A percentile compares a stretch with the other conserved stretches of the same genome.
phyloP scores from a whole-genome alignment of 106 monocot species.

The Triglochin maritima region DNA sequence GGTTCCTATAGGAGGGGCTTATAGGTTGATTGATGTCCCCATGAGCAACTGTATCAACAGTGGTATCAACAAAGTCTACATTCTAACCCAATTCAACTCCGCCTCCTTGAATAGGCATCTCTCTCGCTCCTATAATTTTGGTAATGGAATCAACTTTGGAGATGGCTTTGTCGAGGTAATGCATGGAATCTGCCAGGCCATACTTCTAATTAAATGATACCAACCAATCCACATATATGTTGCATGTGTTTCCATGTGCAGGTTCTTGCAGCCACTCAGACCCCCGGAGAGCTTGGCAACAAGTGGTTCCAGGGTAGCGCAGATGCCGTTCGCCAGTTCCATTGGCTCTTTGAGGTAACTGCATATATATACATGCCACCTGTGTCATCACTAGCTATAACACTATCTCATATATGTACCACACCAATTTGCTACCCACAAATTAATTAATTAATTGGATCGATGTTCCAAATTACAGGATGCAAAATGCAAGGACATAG shows the following conservation, averaged over 20 bases:
- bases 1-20: conserved; percentile 78
- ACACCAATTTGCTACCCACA: too few species aligned
- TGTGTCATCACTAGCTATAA: neutral
- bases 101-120: conserved; percentile 68
- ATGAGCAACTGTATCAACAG: conserved; percentile 93
- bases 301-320: conserved; percentile 88
- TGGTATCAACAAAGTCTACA: conserved; percentile 64
- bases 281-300: conserved; percentile 68
- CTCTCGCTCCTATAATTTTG: conserved; percentile 57
- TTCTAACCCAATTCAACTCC: conserved; percentile 79
- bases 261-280: conserved; percentile 91
- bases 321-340: conserved; percentile 91
- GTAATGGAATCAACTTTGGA: conserved; percentile 53
- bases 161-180: conserved; percentile 71
- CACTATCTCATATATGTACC: too few species aligned
- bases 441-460: too few species aligned
- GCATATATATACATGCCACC: neutral
- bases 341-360: conserved; percentile 86
- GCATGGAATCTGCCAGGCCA: neutral
- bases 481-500: conserved; percentile 68
- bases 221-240: neutral
- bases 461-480: conserved; percentile 30
- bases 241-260: conserved; percentile 7
- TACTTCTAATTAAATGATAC: neutral
- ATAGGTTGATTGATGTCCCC: conserved; percentile 78